Base-by-base conservation (phyloP, 352 stramenopile species). In the Pythium sp. region DNA sequence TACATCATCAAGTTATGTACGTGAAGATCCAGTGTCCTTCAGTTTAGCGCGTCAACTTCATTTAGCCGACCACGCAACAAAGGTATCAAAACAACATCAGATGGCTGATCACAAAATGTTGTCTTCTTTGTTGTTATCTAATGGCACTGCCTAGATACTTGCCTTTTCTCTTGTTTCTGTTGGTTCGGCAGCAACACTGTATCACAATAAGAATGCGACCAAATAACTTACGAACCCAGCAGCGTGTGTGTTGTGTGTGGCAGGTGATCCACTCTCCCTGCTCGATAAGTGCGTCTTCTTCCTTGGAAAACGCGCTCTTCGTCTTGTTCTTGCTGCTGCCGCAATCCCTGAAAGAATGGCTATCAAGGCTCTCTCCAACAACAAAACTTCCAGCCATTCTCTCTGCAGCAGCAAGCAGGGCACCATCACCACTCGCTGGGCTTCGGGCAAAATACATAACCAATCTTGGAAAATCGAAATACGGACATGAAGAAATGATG, bases 171-270 rank as follows among this genome's bases (percentile, higher is more conserved):
- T 51, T 51, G 43, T n/a, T 51, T 51, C 11, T 12, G 43, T 51
- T 51, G 18, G 22, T 24, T 22, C 43, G 22, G 2, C 43, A 51
- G 43, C 6, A 51, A n/a, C 18, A 24, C 43, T 32, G 30, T 3
- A 51, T n/a, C 18, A 22, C 43, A 24, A 51, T 51, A 51, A 51
- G 2, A 60, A 36, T 60, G 55, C 32, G 32, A 62, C n/a, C 32
- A 49, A 62, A 62, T 62, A 62, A 62, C 32, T 62, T 62, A 62
- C n/a, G 56, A 62, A 49, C 12, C 56, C 55, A 26, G 20, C 32
- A 14, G 7, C 56, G 11, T 22, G 32, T 20, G 30, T 32, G 43
- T 51, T 32, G 32, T 20, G 43, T 51, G 43, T 51, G 43, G 43
- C 43, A 24, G 41, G 41, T 2, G n/a, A 49, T 22, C 41, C 7